These are phyloP conservation scores for Picea mariana DNA, from an alignment of 83 land plant genomes.

Conservation along the genomic window DNA sequence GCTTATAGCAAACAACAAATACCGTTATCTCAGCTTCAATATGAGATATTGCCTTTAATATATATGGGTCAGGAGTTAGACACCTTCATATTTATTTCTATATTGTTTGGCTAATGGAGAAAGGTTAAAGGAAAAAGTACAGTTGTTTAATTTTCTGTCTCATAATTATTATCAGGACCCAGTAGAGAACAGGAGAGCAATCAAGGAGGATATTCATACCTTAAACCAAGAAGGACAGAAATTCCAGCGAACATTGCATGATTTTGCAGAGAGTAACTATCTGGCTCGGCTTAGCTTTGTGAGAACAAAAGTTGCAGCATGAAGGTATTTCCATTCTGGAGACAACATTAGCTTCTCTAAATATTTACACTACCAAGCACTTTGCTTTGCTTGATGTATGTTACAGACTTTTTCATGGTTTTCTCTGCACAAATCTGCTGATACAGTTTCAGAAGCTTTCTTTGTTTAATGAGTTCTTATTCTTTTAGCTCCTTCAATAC, in stretches of 20 bases:
- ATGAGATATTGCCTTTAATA: too few species aligned
- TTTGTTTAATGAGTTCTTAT: too few species aligned
- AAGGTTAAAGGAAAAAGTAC: not conserved
- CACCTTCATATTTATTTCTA: not conserved
- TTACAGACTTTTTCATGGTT: too few species aligned
- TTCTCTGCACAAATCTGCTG: too few species aligned
- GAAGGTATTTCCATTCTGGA: conserved; percentile 19
- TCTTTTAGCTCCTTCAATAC: too few species aligned
- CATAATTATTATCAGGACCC: conserved; percentile 47
- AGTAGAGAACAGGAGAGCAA: conserved; percentile 37
- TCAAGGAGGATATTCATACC: conserved; percentile 7
- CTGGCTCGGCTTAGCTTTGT: conserved; percentile 70
- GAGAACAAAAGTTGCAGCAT: conserved; percentile 33
- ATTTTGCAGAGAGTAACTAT: conserved; percentile 89
- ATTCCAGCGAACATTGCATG: conserved; percentile 63
- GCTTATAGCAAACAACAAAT: not conserved
- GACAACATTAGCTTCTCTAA: not conserved
- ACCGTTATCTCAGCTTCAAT: not conserved
- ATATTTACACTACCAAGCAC: not conserved
- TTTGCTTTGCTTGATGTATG: not conserved
- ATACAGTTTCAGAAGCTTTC: too few species aligned
- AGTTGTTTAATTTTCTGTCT: not conserved
- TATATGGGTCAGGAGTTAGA: not conserved
- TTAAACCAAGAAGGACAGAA: conserved; percentile 49
- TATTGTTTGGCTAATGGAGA: not conserved